Percentiles rank a stretch among this genome's conserved stretches.
Evolutionary conservation across 306 rosid species (phyloP).

Genomic region (Cercis canadensis): DNA sequence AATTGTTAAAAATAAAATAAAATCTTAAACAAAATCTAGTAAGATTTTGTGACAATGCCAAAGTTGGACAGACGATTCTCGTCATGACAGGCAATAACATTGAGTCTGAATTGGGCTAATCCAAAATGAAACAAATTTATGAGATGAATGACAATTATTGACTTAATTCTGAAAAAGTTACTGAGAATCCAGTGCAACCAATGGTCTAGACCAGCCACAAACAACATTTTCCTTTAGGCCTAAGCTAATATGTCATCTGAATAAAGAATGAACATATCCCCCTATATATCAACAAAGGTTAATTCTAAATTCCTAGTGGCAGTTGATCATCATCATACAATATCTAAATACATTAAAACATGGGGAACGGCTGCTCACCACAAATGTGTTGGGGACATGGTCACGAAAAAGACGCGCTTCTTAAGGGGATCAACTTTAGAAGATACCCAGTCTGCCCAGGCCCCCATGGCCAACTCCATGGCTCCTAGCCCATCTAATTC

Average conservation of each 20-base stretch:
- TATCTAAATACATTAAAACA: conserved; percentile 5
- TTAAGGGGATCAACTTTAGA: conserved; percentile 69
- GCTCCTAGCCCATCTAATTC: conserved; percentile 75
- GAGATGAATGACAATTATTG: conserved; percentile 11
- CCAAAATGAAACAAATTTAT: neutral
- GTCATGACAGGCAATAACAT: neutral
- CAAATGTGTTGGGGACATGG: conserved; percentile 97
- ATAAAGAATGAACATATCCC: conserved; percentile 18
- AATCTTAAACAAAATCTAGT: neutral
- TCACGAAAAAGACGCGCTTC: conserved; percentile 77
- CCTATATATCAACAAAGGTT: neutral
- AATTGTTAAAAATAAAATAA: neutral
- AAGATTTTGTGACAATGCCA: neutral
- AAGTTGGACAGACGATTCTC: conserved; percentile 7
- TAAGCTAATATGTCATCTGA: neutral
- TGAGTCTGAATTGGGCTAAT: neutral
- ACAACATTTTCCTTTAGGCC: neutral
- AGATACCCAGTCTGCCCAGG: conserved; percentile 98
- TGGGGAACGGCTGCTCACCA: conserved; percentile 56
- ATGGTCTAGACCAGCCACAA: conserved; percentile 20
- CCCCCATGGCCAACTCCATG: conserved; percentile 89
- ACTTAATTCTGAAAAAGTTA: conserved; percentile 3
- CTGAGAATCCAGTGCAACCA: conserved; percentile 14
- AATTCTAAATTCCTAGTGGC: conserved; percentile 16
- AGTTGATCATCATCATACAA: neutral